Base-by-base conservation (phyloP, 371 early-diverging fungal species). In the Mucor racemosus region DNA sequence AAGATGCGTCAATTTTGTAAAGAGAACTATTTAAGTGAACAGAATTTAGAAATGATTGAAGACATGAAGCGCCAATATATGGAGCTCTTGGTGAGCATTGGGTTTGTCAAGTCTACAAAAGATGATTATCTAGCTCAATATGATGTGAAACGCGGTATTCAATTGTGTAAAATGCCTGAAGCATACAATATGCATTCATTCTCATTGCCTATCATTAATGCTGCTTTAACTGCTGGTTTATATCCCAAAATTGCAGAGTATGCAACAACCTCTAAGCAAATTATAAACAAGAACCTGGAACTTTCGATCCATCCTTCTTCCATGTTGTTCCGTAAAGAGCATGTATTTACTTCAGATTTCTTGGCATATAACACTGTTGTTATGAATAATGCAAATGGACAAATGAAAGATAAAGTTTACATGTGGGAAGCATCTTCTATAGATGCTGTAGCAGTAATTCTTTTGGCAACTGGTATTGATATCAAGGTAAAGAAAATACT, bases 21-120 rank as follows among this genome's bases (percentile, higher is more conserved):
- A 7, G 73, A 75, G n/a, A 74, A 89, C 62, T 86, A 78, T 50
- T 75, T 93, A 41, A 89, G 83, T 66, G 75, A 84, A 38, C 84
- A 86, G 48, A 86, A 84, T n/a, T 55, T 92, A 48, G 80, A 81
- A 42, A 86, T 84, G 84, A 88, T 94, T 39, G 94, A 94, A 59
- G 90, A 91, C 36, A 86, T 90, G 79, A 94, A 94, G 69, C 86
- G 89, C 36, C 95, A 95, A 74, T 91, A 91, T 41, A 75, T 91
- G 34, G 86, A 85, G 1, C 76, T 94, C 34, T 69, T 95, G 33
- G 73, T 84, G n/a, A 88, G 88, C 33, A 91, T 89, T 54, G 93
- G 93, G 0, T 90, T 95, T 74, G 86, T 94, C 5, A 65, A 74
- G 62, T 75, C 81, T 7, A 62, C 67, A 0, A 72, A 39, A 59